Conservation (phyloP, 805 yeast species). For the Lipomyces yamanashiensis region DNA sequence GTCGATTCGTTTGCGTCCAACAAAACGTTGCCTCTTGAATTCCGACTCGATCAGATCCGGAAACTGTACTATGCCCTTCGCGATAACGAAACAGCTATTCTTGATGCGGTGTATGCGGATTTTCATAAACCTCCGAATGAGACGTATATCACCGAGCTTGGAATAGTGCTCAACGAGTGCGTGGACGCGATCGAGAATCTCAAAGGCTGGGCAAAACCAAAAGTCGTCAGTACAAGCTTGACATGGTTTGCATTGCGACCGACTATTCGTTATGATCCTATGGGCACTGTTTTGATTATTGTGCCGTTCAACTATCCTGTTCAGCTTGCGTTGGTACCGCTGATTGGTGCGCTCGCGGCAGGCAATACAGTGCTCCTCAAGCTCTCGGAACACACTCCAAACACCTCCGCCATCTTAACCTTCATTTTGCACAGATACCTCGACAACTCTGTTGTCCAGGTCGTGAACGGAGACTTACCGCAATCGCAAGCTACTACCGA, state of each 20-base stretch:
- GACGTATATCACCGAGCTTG: conserved; percentile 62
- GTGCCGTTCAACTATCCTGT: conserved; percentile 85
- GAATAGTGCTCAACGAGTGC: conserved; percentile 58
- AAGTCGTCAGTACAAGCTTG: conserved; percentile 26
- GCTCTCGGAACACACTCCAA: conserved; percentile 74
- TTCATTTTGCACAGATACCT: conserved; percentile 57
- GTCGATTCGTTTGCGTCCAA: conserved; percentile 51
- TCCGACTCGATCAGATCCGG: conserved; percentile 65
- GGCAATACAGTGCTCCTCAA: conserved; percentile 82
- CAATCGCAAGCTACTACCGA: conserved; percentile 65
- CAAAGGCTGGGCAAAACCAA: conserved; percentile 63
- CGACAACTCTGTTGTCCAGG: conserved; percentile 60
- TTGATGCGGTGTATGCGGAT: conserved; percentile 66
- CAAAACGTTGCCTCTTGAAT: conserved; percentile 57
- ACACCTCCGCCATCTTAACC: conserved; percentile 61
- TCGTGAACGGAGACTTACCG: conserved; percentile 73
- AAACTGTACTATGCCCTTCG: conserved; percentile 66
- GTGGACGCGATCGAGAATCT: conserved; percentile 62
- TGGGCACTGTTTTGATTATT: conserved; percentile 73
- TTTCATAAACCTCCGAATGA: conserved; percentile 70
- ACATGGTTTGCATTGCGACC: conserved; percentile 32
- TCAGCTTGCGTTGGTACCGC: conserved; percentile 62
- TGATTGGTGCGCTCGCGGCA: conserved; percentile 80
- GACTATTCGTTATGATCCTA: conserved; percentile 45
- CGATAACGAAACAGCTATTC: conserved; percentile 60